Evolutionary conservation across 2,329 filamentous ascomycete genomes (phyloP).

Genomic region (Ceratocystis lukuohia): DNA sequence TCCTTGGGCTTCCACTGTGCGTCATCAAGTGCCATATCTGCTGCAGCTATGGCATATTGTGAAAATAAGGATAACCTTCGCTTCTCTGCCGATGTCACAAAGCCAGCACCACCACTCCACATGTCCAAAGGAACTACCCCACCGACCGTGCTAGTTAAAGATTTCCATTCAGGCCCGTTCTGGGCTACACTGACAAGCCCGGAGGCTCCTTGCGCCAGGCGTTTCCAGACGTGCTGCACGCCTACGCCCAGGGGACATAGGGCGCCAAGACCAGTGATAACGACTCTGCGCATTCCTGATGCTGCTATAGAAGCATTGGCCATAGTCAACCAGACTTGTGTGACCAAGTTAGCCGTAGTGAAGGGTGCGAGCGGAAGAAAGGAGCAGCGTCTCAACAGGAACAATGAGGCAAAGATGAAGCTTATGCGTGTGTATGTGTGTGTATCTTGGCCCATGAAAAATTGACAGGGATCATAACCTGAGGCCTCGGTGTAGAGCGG

Average conservation of each 20-base stretch:
- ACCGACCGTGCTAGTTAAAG: conserved; percentile 72
- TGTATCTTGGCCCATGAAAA: neutral
- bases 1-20: conserved; percentile 58
- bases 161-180: conserved; percentile 49
- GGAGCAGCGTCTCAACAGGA: neutral
- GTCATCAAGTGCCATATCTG: conserved; percentile 74
- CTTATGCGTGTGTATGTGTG: neutral
- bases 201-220: conserved; percentile 64
- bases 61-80: conserved; percentile 83
- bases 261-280: conserved; percentile 71
- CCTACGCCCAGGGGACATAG: conserved; percentile 76
- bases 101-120: conserved; percentile 43
- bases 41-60: conserved; percentile 79
- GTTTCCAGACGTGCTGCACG: conserved; percentile 62
- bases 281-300: conserved; percentile 42
- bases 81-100: conserved; percentile 36
- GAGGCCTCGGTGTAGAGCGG: neutral
- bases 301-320: conserved; percentile 2
- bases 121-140: conserved; percentile 55
- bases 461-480: neutral
- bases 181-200: conserved; percentile 63
- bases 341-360: neutral
- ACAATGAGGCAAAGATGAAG: neutral
- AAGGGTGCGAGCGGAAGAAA: neutral
- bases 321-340: neutral